Percentiles rank a stretch among this genome's conserved stretches.
Evolutionary conservation across 352 stramenopile genomes (phyloP).

Genomic region (Phytophthora sp.): DNA sequence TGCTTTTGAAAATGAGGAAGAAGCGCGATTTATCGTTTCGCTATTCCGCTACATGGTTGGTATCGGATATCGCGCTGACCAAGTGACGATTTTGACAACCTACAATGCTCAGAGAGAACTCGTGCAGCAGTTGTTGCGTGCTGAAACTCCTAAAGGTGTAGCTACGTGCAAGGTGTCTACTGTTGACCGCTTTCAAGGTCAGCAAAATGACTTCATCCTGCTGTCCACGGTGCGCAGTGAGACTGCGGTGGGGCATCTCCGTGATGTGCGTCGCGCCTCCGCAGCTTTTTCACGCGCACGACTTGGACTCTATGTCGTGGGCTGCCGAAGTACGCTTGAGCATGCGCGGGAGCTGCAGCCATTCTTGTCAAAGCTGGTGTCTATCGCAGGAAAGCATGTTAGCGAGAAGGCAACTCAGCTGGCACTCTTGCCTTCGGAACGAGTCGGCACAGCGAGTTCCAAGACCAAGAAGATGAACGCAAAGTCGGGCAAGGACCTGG

Average conservation of each 20-base stretch:
- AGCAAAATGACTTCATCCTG: conserved; percentile 96
- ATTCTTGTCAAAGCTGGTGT: conserved; percentile 45
- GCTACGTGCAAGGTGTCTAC: conserved; percentile 77
- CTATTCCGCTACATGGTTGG: conserved; percentile 94
- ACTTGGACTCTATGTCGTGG: conserved; percentile 95
- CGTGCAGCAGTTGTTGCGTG: conserved; percentile 86
- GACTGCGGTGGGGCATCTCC: conserved; percentile 84
- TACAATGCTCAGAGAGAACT: conserved; percentile 96
- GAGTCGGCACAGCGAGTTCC: conserved; percentile 8
- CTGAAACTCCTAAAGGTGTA: conserved; percentile 17
- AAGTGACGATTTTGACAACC: conserved; percentile 95
- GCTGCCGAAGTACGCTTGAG: conserved; percentile 71
- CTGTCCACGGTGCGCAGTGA: conserved; percentile 94
- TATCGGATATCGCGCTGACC: conserved; percentile 91
- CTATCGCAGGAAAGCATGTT: conserved; percentile 25
- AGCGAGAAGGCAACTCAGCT: conserved; percentile 38
- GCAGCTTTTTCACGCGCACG: conserved; percentile 92
- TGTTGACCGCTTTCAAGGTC: conserved; percentile 96
- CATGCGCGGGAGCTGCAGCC: conserved; percentile 75
- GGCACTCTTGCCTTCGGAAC: conserved; percentile 41
- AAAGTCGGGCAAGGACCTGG: conserved; percentile 17
- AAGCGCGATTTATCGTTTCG: conserved; percentile 94
- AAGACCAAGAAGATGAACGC: conserved; percentile 28
- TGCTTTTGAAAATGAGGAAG: conserved; percentile 95
- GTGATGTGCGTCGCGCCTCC: conserved; percentile 92